These are phyloP conservation scores for Magnusiomyces fungicola DNA, from an alignment of 1,139 yeast species.

Conservation along the genomic window DNA sequence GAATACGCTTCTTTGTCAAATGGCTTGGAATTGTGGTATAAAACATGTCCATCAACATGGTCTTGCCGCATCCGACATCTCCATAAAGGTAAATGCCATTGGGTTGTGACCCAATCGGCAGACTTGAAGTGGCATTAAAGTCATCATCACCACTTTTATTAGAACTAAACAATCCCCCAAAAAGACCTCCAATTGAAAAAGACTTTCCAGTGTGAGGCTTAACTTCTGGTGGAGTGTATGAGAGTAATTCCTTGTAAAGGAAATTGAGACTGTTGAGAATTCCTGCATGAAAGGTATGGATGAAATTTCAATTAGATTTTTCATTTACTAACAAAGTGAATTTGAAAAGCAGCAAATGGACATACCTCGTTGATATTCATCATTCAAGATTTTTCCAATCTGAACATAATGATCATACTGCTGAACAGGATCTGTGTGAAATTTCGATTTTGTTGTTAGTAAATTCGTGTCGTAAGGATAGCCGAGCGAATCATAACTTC, in stretches of 20 bases:
- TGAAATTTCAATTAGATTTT: no score
- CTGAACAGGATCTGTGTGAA: constrained; percentile 30
- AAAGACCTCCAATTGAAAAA: no score
- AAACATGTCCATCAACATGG: constrained; percentile 95
- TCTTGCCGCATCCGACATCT: constrained; percentile 97
- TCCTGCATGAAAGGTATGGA: no score
- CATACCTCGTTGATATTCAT: constrained; percentile 48
- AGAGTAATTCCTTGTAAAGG: constrained; percentile 21
- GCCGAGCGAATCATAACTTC: no score
- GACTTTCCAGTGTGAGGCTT: background rate
- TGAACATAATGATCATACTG: constrained; percentile 54
- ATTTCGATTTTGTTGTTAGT: no score
- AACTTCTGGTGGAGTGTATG: constrained; percentile 22
- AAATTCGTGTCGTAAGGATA: no score
- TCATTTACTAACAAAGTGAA: constrained; percentile 1
- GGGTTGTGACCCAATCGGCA: constrained; percentile 37
- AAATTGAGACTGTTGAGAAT: constrained; percentile 24
- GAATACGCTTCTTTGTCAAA: constrained; percentile 70
- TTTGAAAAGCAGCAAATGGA: constrained; percentile 10
- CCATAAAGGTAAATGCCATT: constrained; percentile 89
- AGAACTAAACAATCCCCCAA: no score
- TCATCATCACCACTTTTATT: no score
- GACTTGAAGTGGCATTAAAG: constrained; percentile 8
- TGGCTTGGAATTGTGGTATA: constrained; percentile 74
- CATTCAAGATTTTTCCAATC: constrained; percentile 49